These are phyloP conservation scores for Galerina sulciceps DNA, from an alignment of 768 basidiomycete genomes.

Conservation along the genomic window DNA sequence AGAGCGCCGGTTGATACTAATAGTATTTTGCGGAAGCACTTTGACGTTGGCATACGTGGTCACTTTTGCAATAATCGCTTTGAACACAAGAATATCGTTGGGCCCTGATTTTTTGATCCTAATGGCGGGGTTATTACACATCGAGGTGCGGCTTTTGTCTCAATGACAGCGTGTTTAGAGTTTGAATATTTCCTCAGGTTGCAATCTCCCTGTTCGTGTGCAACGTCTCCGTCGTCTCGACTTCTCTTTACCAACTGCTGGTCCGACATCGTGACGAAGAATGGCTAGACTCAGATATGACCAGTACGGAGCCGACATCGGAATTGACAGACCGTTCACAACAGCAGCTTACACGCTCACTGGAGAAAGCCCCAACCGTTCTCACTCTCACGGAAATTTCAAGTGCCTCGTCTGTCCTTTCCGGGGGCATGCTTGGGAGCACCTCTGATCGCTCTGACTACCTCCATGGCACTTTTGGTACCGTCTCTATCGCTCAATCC, in stretches of 20 bases:
- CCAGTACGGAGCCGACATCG: neutral
- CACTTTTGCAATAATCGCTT: neutral
- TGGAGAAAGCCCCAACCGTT: neutral
- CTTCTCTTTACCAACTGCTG: neutral
- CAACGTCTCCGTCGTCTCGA: neutral
- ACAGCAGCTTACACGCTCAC: neutral
- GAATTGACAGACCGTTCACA: neutral
- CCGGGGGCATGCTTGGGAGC: neutral
- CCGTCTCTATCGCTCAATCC: neutral
- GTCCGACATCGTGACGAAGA: neutral
- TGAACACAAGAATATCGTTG: neutral
- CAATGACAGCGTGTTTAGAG: too few relatives aligned
- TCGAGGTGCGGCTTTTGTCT: neutral
- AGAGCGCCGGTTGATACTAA: neutral
- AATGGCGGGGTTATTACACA: neutral
- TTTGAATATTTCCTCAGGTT: neutral
- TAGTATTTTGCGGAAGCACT: conserved; percentile 2
- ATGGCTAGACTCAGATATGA: neutral
- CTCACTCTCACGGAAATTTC: conserved; percentile 1
- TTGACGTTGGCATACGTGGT: neutral
- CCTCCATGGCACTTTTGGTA: neutral
- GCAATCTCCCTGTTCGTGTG: conserved; percentile 1
- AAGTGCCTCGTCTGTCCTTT: neutral
- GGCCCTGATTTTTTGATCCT: neutral
- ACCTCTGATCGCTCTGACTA: neutral